A percentile compares a stretch with the other conserved stretches of the same genome.
These are phyloP conservation scores for Paraconiothyrium brasiliense DNA, from an alignment of 2,329 filamentous ascomycete genomes.

Conservation along the genomic window DNA sequence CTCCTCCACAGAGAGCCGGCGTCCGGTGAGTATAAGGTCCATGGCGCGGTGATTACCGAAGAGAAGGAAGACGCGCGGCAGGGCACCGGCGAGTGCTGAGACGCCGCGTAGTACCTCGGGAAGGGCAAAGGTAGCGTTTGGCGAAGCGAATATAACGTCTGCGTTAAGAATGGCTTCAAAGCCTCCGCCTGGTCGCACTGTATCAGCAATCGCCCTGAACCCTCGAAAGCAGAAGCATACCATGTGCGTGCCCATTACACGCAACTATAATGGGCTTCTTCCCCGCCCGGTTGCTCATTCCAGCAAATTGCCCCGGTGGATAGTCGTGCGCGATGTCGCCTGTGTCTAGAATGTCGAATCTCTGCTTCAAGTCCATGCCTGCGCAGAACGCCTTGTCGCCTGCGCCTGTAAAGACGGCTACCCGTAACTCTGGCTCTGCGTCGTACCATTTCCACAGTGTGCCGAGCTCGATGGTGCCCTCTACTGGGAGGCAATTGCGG, in stretches of 20 bases:
- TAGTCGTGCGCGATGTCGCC: conserved; percentile 30
- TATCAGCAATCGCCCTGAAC: conserved; percentile 49
- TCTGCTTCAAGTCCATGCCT: conserved; percentile 60
- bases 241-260: conserved; percentile 36
- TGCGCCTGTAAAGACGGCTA: conserved; percentile 55
- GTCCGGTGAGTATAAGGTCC: conserved; percentile 58
- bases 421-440: conserved; percentile 52
- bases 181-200: conserved; percentile 57
- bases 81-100: conserved; percentile 59
- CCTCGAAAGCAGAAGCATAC: conserved; percentile 36
- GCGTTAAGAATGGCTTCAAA: conserved; percentile 63
- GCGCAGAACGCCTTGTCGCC: conserved; percentile 62
- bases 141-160: conserved; percentile 60
- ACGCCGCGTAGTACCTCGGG: conserved; percentile 61
- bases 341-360: conserved; percentile 25
- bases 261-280: conserved; percentile 36
- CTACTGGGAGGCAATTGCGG: conserved; percentile 50
- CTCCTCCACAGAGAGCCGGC: conserved; percentile 53
- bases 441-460: conserved; percentile 61
- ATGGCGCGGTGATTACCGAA: conserved; percentile 56
- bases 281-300: conserved; percentile 35
- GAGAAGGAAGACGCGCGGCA: conserved; percentile 57
- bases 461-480: conserved; percentile 55
- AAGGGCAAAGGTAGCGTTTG: conserved; percentile 58
- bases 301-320: conserved; percentile 30